phyloP scores from a whole-genome alignment of 75 land plant genomes.

The Larix kaempferi region DNA sequence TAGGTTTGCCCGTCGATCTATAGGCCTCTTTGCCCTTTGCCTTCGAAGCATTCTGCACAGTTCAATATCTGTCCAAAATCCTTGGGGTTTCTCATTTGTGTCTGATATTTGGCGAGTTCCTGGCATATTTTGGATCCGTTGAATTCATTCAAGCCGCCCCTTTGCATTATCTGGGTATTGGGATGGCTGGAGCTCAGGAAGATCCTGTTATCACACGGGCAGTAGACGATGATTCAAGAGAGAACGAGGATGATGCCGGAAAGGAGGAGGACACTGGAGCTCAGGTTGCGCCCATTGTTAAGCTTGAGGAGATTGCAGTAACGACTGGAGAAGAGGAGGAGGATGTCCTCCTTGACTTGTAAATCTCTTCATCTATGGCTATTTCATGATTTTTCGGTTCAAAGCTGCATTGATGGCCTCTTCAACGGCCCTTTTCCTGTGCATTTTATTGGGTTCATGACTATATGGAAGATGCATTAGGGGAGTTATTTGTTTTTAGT shows the following conservation, averaged over 20 bases:
- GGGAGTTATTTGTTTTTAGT: too few relatives aligned
- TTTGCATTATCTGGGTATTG: too few relatives aligned
- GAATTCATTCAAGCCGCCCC: too few relatives aligned
- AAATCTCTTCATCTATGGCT: background rate
- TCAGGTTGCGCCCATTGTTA: conserved; percentile 72
- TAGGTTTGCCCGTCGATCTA: too few relatives aligned
- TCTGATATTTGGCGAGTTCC: too few relatives aligned
- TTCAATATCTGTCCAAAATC: too few relatives aligned
- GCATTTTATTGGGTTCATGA: too few relatives aligned
- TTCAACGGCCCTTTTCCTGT: background rate
- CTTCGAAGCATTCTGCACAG: too few relatives aligned
- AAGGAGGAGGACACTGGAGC: conserved; percentile 85
- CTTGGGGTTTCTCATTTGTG: too few relatives aligned
- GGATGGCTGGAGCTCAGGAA: conserved; percentile 3
- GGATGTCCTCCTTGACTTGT: conserved; percentile 70
- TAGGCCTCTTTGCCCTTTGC: too few relatives aligned
- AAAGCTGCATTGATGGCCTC: background rate
- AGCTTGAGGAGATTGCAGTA: conserved; percentile 66
- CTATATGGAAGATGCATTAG: too few relatives aligned
- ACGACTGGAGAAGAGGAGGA: conserved; percentile 81
- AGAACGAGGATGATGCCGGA: conserved; percentile 21
- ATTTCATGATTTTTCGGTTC: background rate
- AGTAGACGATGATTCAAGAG: conserved; percentile 9
- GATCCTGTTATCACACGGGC: background rate
- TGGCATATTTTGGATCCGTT: too few relatives aligned